Base-by-base conservation (phyloP, 768 basidiomycete species). In the Fomitopsis pulvina region DNA sequence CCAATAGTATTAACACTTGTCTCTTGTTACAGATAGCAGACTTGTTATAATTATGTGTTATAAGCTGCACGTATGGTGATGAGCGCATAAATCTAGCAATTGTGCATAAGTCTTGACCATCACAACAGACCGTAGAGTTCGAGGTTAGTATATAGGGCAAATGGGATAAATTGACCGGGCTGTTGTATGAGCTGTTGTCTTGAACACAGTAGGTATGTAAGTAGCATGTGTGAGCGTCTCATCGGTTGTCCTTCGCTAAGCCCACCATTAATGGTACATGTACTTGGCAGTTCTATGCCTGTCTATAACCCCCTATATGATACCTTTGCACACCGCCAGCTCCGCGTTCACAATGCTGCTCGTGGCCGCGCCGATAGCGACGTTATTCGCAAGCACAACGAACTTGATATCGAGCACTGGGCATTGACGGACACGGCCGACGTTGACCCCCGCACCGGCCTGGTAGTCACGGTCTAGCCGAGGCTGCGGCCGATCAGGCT, bases 341-440 rank as follows among this genome's bases (percentile, higher is more conserved):
- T 97, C 93, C 2, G 95, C 95, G 63, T 98, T 99, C 60, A 98
- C 94, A 63, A 99, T 88, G 56, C 87, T 91, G 55, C 89, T 92
- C 43, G 96, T 99, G 45, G 96, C 95, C 20, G 96, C 95, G 7
- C 96, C 95, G 57, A 97, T 89, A 48, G 83, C 82, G 53, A 97
- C 94, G 62, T 98, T 98, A 66, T 96, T 94, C 52, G 85, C 78
- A 45, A 98, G 73, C 24, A 91, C 85, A 32, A 96, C 87, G 62
- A 97, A 96, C 71, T 96, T 96, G 75, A 98, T 78, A 65, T 99
- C 96, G 45, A 99, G 65, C 22, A 99, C 96, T 24, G 79, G 74
- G 61, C 95, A 97, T 64, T 92, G 83, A 47, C 96, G 75, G 16
- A 99, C 83, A 40, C 96, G 73, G 0, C 95, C 96, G 1, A 98